Conservation (phyloP, 768 basidiomycete species). For the Lactarius sanguifluus region DNA sequence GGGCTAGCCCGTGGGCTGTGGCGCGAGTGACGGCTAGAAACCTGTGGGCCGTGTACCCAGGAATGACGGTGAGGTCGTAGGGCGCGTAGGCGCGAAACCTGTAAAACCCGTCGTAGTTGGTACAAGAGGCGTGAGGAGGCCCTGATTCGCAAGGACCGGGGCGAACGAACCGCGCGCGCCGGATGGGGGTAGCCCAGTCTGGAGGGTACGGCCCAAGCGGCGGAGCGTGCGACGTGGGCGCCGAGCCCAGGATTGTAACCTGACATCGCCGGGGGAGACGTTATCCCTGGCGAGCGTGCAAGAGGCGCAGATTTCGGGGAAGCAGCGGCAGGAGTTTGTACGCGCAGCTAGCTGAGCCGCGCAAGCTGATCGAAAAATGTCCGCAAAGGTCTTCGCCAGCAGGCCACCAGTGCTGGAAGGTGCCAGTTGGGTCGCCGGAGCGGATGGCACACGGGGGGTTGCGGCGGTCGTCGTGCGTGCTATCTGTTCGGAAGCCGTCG, state of each 20-base stretch:
- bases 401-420: constrained; percentile 17
- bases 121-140: constrained; percentile 75
- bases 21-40: constrained; percentile 17
- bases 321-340: constrained; percentile 36
- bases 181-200: constrained; percentile 46
- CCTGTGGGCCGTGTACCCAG: constrained; percentile 29
- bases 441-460: constrained; percentile 35
- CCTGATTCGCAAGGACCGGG: constrained; percentile 80
- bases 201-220: constrained; percentile 68
- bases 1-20: constrained; percentile 31
- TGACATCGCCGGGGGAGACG: constrained; percentile 37
- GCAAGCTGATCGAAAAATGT: constrained; percentile 74
- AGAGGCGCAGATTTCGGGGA: constrained; percentile 36
- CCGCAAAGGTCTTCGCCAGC: constrained; percentile 63
- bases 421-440: constrained; percentile 29
- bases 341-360: constrained; percentile 60
- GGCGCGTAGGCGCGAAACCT: constrained; percentile 81
- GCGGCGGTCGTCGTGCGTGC: constrained; percentile 55
- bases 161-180: constrained; percentile 64
- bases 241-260: constrained; percentile 71
- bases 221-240: constrained; percentile 52
- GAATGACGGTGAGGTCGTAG: constrained; percentile 44
- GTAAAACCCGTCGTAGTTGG: constrained; percentile 82
- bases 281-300: constrained; percentile 36
- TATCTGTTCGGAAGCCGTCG: constrained; percentile 67